Conservation (phyloP, 768 basidiomycete genomes). For the Rhizopogon roseolus region DNA sequence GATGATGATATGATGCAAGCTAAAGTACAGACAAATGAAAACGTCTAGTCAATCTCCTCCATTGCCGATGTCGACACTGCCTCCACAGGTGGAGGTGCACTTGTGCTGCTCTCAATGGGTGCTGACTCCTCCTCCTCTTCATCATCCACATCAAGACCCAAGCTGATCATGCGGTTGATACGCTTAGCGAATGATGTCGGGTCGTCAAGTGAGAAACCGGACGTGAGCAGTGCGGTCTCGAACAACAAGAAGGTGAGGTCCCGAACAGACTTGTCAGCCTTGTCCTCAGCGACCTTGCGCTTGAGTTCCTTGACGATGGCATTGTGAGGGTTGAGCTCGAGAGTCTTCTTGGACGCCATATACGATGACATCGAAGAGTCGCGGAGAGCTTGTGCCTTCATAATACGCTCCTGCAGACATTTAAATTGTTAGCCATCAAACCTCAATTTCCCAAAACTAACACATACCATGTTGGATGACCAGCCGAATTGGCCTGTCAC, state of each 20-base stretch:
- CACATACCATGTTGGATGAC: conserved; percentile 94
- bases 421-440: background rate
- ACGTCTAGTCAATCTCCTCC: conserved; percentile 90
- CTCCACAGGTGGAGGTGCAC: conserved; percentile 50
- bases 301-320: conserved; percentile 95
- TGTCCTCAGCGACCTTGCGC: conserved; percentile 93
- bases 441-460: background rate
- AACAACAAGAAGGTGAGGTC: conserved; percentile 94
- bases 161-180: conserved; percentile 93
- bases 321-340: conserved; percentile 92
- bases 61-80: conserved; percentile 75
- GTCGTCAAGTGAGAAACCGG: conserved; percentile 93
- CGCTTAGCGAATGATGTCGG: conserved; percentile 93
- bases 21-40: conserved; percentile 20
- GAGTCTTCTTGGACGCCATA: conserved; percentile 98
- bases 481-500: conserved; percentile 99
- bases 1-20: conserved; percentile 18
- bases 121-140: conserved; percentile 48
- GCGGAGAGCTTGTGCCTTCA: conserved; percentile 97
- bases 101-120: conserved; percentile 40
- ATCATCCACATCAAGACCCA: conserved; percentile 88
- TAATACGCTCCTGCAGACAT: conserved; percentile 76
- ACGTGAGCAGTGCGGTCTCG: conserved; percentile 95
- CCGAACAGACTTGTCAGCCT: conserved; percentile 97
- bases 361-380: conserved; percentile 98